These are phyloP conservation scores for Aspergillus sp. DNA, from an alignment of 2,329 filamentous ascomycete species.

Conservation along the genomic window DNA sequence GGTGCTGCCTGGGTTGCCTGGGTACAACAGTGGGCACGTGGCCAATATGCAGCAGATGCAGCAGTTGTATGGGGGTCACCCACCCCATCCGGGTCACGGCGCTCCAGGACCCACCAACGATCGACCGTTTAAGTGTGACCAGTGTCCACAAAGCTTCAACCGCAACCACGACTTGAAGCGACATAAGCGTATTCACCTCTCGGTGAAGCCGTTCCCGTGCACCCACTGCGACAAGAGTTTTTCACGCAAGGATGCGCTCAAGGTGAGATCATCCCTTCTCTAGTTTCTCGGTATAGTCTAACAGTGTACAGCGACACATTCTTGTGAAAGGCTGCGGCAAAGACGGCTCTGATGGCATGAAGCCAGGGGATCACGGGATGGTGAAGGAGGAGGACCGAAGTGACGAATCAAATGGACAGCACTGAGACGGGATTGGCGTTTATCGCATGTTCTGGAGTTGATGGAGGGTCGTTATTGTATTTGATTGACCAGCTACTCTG, in stretches of 20 bases:
- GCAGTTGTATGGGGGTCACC: constrained; percentile 61
- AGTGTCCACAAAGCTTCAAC: constrained; percentile 91
- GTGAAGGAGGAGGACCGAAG: constrained; percentile 24
- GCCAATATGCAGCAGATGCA: constrained; percentile 57
- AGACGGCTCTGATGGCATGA: constrained; percentile 22
- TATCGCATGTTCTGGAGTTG: neutral
- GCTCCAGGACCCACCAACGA: constrained; percentile 65
- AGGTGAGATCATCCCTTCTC: constrained; percentile 61
- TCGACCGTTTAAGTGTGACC: constrained; percentile 90
- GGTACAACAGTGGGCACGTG: constrained; percentile 62
- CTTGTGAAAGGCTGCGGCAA: constrained; percentile 69
- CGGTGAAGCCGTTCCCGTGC: constrained; percentile 94
- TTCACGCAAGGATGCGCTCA: constrained; percentile 91
- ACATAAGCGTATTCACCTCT: constrained; percentile 91
- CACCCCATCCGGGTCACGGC: constrained; percentile 57
- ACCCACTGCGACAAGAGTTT: constrained; percentile 93
- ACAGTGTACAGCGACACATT: constrained; percentile 58
- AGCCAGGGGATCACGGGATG: neutral
- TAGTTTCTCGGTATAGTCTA: neutral
- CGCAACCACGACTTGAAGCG: constrained; percentile 94
- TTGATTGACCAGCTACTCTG: constrained; percentile 2
- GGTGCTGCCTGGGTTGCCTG: constrained; percentile 50
- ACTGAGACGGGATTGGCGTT: neutral
- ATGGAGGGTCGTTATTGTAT: constrained; percentile 5
- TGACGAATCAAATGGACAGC: constrained; percentile 13